phyloP scores from a whole-genome alignment of 2,329 filamentous ascomycete genomes.

The Chaetoscypha palmicola region DNA sequence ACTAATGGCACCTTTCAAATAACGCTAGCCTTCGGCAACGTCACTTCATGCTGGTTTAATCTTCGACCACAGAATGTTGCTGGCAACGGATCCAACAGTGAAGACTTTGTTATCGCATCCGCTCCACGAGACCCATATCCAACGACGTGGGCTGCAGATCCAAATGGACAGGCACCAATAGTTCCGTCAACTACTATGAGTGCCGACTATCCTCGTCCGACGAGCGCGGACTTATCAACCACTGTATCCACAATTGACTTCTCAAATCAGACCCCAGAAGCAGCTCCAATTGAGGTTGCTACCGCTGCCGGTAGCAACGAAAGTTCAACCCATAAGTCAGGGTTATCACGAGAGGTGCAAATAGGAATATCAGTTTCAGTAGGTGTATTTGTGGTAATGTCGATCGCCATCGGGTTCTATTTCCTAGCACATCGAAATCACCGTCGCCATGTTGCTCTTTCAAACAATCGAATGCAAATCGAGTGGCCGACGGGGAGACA shows the following conservation, averaged over 20 bases:
- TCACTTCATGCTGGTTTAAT: constrained; percentile 18
- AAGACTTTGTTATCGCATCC: neutral
- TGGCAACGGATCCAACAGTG: constrained; percentile 13
- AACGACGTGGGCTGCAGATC: neutral
- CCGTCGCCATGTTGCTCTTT: neutral
- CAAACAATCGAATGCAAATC: neutral
- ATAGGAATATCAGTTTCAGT: neutral
- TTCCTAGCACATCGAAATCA: neutral
- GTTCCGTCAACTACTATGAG: neutral
- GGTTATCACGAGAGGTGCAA: too few relatives aligned
- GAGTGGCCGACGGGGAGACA: too few relatives aligned
- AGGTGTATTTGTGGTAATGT: neutral
- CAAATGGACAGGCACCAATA: neutral
- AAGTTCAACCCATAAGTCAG: too few relatives aligned
- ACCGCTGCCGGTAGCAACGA: too few relatives aligned
- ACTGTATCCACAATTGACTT: neutral
- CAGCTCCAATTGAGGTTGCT: neutral
- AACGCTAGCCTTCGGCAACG: constrained; percentile 10
- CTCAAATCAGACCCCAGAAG: neutral
- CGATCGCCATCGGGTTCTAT: neutral
- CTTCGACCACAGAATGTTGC: constrained; percentile 13
- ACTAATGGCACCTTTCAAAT: constrained; percentile 15
- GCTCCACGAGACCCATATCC: neutral
- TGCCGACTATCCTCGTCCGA: neutral
- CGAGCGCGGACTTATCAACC: too few relatives aligned